Evolutionary conservation across 1,284 basidiomycete genomes (phyloP).

Genomic region (Melanopsichium pennsylvanicum): DNA sequence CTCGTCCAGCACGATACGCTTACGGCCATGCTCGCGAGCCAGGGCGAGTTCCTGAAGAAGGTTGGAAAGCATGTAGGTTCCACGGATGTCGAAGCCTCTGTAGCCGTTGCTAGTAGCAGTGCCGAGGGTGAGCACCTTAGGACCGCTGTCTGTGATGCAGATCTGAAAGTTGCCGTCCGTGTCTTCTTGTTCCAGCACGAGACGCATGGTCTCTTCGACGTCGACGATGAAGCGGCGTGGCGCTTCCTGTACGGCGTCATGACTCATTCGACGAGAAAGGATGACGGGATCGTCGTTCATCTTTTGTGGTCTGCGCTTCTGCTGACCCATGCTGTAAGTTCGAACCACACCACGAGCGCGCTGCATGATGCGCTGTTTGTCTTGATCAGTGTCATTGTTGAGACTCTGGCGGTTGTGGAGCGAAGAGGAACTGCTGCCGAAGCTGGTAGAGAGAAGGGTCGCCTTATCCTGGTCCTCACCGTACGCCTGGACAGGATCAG

Average conservation of each 20-base stretch:
- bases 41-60: slow-evolving; percentile 97
- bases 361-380: slow-evolving; percentile 36
- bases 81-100: slow-evolving; percentile 78
- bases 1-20: slow-evolving; percentile 97
- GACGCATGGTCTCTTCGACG: slow-evolving; percentile 97
- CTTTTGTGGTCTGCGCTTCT: slow-evolving; percentile 55
- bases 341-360: slow-evolving; percentile 52
- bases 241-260: slow-evolving; percentile 67
- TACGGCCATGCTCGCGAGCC: slow-evolving; percentile 91
- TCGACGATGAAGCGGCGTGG: slow-evolving; percentile 82
- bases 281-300: slow-evolving; percentile 63
- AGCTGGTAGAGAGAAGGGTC: slow-evolving; percentile 23
- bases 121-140: slow-evolving; percentile 92
- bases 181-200: slow-evolving; percentile 96
- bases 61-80: slow-evolving; percentile 89
- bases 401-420: slow-evolving; percentile 7
- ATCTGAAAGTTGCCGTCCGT: slow-evolving; percentile 96
- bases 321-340: slow-evolving; percentile 63
- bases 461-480: slow-evolving; percentile 45
- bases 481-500: slow-evolving; percentile 28
- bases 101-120: slow-evolving; percentile 97
- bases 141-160: slow-evolving; percentile 93
- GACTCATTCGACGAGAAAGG: slow-evolving; percentile 60
- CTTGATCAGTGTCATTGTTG: slow-evolving; percentile 8
- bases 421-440: slow-evolving; percentile 18